Percentiles rank a stretch among this genome's conserved stretches.
These are phyloP conservation scores for Borovskyia barvae DNA, from an alignment of 208 protist genomes.

Conservation along the genomic window DNA sequence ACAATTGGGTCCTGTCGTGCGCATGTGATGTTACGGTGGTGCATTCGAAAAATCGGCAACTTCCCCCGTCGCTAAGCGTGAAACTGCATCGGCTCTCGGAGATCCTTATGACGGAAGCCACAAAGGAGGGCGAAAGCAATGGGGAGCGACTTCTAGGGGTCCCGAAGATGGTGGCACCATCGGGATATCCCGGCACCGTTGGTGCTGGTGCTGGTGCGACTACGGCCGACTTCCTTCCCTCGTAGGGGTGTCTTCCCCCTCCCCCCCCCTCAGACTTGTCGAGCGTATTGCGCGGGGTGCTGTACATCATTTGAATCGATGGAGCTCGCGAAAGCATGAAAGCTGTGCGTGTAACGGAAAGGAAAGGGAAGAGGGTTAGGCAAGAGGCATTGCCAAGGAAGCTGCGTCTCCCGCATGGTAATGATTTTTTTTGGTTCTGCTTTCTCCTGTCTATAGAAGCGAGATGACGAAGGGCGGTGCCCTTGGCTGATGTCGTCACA, in stretches of 20 bases:
- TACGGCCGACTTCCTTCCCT: constrained; percentile 1
- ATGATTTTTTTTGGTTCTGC: too few species aligned
- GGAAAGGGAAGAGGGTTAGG: too few species aligned
- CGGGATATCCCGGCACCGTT: constrained; percentile 1
- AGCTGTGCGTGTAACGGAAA: too few species aligned
- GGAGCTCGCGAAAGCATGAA: too few species aligned
- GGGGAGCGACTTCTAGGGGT: constrained; percentile 2
- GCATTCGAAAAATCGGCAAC: constrained; percentile 39
- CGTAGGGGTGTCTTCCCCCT: not conserved
- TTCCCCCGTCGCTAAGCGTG: constrained; percentile 36
- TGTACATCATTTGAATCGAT: too few species aligned
- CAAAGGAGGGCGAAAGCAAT: not conserved
- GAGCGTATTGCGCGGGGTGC: too few species aligned
- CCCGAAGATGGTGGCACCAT: constrained; percentile 20
- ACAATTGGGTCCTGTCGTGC: constrained; percentile 47
- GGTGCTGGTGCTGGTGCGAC: constrained; percentile 3
- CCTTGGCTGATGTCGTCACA: too few species aligned
- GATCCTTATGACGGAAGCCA: constrained; percentile 28
- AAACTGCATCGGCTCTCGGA: constrained; percentile 44
- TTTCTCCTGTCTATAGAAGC: too few species aligned
- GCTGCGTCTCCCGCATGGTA: too few species aligned
- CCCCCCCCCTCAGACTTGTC: too few species aligned
- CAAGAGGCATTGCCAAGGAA: too few species aligned
- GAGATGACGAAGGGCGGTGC: too few species aligned
- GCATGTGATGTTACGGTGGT: constrained; percentile 77